Evolutionary conservation across 1,139 yeast genomes (phyloP).

Genomic region (Tardiomyces digboiensis): DNA sequence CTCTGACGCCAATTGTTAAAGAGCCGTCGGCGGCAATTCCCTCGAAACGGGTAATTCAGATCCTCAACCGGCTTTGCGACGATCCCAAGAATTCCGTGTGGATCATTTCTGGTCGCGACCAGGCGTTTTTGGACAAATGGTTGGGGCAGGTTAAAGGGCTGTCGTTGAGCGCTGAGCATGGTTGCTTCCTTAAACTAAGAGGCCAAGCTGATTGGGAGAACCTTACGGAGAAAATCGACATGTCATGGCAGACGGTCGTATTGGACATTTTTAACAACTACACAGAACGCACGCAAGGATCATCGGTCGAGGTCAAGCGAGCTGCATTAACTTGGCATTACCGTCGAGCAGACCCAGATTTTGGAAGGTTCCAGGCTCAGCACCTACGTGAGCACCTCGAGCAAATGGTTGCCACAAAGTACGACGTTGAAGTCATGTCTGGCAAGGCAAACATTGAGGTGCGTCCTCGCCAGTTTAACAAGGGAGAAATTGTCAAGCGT

Average conservation of each 20-base stretch:
- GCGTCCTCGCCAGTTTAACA: slow-evolving; percentile 86
- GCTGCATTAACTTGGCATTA: slow-evolving; percentile 99
- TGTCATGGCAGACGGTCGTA: slow-evolving; percentile 90
- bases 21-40: slow-evolving; percentile 99
- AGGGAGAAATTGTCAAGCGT: slow-evolving; percentile 90
- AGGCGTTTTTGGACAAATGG: slow-evolving; percentile 82
- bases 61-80: slow-evolving; percentile 48
- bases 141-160: slow-evolving; percentile 54
- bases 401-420: slow-evolving; percentile 49
- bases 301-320: slow-evolving; percentile 77
- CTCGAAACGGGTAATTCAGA: slow-evolving; percentile 54
- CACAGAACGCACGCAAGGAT: slow-evolving; percentile 87
- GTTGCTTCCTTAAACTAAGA: slow-evolving; percentile 80
- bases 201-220: slow-evolving; percentile 64
- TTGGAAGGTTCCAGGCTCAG: slow-evolving; percentile 79
- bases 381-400: slow-evolving; percentile 59
- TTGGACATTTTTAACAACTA: slow-evolving; percentile 60
- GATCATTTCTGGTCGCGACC: slow-evolving; percentile 97
- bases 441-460: slow-evolving; percentile 97
- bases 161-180: slow-evolving; percentile 95
- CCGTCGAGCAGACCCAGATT: slow-evolving; percentile 86
- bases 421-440: slow-evolving; percentile 93
- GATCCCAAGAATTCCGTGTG: slow-evolving; percentile 87
- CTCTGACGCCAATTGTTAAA: slow-evolving; percentile 87
- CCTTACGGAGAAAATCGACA: slow-evolving; percentile 72